phyloP scores from a whole-genome alignment of 2,329 filamentous ascomycete species.

The Lasiodiplodia gonubiensis region DNA sequence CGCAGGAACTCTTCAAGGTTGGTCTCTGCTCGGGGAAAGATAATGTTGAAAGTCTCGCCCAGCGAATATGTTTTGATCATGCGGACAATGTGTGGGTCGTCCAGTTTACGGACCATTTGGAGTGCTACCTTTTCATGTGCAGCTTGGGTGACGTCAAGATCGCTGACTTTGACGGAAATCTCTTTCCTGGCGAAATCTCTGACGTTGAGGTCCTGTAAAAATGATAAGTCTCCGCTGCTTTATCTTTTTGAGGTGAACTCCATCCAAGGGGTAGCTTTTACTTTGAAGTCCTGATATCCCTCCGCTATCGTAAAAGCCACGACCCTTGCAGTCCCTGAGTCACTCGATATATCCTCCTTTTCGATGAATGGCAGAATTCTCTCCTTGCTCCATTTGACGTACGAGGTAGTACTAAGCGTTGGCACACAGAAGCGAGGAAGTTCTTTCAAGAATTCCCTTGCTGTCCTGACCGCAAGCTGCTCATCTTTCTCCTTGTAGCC shows the following conservation, averaged over 20 bases:
- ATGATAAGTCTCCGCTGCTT: fast-evolving
- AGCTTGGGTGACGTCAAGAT: too few species aligned
- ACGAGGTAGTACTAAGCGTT: background rate
- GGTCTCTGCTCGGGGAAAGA: constrained; percentile 29
- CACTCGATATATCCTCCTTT: background rate
- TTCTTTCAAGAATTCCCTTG: background rate
- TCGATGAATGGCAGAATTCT: background rate
- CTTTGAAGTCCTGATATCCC: background rate
- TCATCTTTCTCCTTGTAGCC: background rate
- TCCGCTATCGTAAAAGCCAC: background rate
- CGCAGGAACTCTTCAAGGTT: constrained; percentile 29
- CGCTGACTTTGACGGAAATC: background rate
- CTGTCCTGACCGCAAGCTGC: background rate
- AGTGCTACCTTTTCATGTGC: background rate
- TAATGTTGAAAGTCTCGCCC: constrained; percentile 29
- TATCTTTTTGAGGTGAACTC: background rate
- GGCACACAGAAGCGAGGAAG: background rate
- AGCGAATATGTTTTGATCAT: constrained; percentile 32
- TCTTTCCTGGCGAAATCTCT: background rate
- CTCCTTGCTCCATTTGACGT: background rate
- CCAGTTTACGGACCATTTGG: constrained; percentile 10
- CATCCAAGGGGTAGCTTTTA: background rate
- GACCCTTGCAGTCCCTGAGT: background rate
- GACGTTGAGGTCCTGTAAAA: background rate
- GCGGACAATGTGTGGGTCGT: constrained; percentile 30